A percentile compares a stretch with the other conserved stretches of the same genome.
Conservation (phyloP, 1,284 basidiomycete species). For the Sparassis latifolia region DNA sequence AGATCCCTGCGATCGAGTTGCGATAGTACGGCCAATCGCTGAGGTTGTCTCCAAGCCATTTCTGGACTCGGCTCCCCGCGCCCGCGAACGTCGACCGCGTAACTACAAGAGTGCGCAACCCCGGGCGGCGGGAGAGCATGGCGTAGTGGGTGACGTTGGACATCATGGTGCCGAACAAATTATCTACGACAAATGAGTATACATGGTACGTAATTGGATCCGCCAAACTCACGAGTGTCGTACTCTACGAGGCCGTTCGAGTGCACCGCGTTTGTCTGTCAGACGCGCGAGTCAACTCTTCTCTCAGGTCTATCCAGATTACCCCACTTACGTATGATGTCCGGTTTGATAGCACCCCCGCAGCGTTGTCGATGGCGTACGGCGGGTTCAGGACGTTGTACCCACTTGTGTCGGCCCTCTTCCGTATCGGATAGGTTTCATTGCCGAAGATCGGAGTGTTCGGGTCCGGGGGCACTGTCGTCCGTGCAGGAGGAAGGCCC, state of each 20-base stretch:
- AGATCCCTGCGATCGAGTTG: constrained; percentile 54
- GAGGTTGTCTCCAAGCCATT: constrained; percentile 67
- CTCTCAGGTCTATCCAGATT: too few relatives aligned
- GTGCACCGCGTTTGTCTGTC: constrained; percentile 48
- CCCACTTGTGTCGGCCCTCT: constrained; percentile 27
- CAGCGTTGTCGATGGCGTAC: constrained; percentile 54
- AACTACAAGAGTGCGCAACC: constrained; percentile 56
- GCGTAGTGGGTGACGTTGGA: constrained; percentile 54
- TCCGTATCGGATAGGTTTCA: constrained; percentile 14
- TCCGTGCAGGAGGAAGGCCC: constrained; percentile 47
- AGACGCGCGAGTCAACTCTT: not conserved
- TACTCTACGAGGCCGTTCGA: constrained; percentile 60
- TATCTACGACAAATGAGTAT: constrained; percentile 43
- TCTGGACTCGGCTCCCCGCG: constrained; percentile 57
- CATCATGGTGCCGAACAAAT: constrained; percentile 71
- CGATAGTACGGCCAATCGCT: constrained; percentile 52
- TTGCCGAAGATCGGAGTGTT: constrained; percentile 46
- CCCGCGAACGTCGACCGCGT: constrained; percentile 71
- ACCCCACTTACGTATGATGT: constrained; percentile 44
- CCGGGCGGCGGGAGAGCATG: constrained; percentile 55
- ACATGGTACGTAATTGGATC: not conserved
- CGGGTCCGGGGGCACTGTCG: constrained; percentile 41
- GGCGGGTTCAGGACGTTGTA: constrained; percentile 42
- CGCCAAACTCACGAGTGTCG: constrained; percentile 41
- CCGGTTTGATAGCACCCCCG: constrained; percentile 38